Conservation (phyloP, 2,329 filamentous ascomycete species). For the Metarhizium humberi region DNA sequence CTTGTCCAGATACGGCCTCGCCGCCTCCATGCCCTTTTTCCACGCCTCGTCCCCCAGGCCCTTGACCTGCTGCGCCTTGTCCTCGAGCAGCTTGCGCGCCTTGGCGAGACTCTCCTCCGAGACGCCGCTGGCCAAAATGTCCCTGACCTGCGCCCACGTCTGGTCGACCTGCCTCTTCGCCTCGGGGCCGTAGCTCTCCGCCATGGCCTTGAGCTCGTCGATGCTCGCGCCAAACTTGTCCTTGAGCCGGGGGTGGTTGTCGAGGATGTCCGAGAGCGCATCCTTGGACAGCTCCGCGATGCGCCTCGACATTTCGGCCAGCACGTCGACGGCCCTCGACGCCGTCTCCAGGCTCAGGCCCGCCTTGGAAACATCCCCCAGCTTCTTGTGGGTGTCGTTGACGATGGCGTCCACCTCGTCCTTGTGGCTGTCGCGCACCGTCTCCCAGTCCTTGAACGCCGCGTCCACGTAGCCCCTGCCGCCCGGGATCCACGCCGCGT, state of each 20-base stretch:
- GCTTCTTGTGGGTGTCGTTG: slow-evolving; percentile 55
- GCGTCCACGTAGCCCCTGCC: slow-evolving; percentile 58
- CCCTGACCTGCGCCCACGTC: slow-evolving; percentile 58
- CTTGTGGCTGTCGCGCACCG: slow-evolving; percentile 55
- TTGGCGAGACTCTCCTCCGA: slow-evolving; percentile 42
- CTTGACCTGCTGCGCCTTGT: slow-evolving; percentile 59
- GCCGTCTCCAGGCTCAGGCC: slow-evolving; percentile 56
- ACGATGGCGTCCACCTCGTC: slow-evolving; percentile 63
- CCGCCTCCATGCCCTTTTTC: slow-evolving; percentile 61
- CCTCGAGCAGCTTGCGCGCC: slow-evolving; percentile 53
- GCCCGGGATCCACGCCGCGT: slow-evolving; percentile 64
- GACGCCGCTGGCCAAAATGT: slow-evolving; percentile 54
- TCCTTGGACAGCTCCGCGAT: slow-evolving; percentile 54
- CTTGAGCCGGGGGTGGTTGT: slow-evolving; percentile 66
- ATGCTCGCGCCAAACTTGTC: slow-evolving; percentile 61
- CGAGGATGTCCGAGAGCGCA: slow-evolving; percentile 53
- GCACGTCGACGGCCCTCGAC: slow-evolving; percentile 48
- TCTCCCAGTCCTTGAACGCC: slow-evolving; percentile 62
- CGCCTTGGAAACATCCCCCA: slow-evolving; percentile 50
- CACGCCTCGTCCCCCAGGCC: slow-evolving; percentile 63
- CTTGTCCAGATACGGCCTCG: slow-evolving; percentile 65
- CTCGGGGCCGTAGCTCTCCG: slow-evolving; percentile 62
- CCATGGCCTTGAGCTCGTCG: slow-evolving; percentile 60
- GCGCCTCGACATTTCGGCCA: slow-evolving; percentile 51
- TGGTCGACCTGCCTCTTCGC: slow-evolving; percentile 68